Conservation (phyloP, 768 basidiomycete genomes). For the Lentinula lateritia region DNA sequence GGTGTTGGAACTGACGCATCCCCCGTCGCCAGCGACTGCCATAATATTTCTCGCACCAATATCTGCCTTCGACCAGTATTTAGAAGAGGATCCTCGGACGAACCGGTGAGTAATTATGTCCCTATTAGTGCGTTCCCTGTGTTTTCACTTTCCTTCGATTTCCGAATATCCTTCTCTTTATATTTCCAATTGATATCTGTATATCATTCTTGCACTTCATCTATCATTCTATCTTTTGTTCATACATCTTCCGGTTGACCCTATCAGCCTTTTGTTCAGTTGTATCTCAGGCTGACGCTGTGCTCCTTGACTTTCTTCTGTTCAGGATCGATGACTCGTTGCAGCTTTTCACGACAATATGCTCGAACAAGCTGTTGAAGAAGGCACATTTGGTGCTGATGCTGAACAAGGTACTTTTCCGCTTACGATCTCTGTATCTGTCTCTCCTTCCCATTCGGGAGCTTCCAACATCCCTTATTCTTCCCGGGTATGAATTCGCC, state of each 20-base stretch:
- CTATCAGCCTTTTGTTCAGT: too few species aligned
- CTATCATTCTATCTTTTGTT: not conserved
- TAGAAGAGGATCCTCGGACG: slow-evolving; percentile 75
- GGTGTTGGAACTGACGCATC: not conserved
- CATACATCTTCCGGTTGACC: not conserved
- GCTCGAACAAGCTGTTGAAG: slow-evolving; percentile 68
- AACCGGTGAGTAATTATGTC: slow-evolving; percentile 36
- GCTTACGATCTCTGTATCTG: too few species aligned
- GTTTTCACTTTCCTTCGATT: not conserved
- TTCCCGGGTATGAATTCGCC: not conserved
- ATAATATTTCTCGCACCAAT: slow-evolving; percentile 86
- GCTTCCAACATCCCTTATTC: not conserved
- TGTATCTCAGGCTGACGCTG: too few species aligned
- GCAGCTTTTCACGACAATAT: slow-evolving; percentile 70
- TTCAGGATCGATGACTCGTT: slow-evolving; percentile 66
- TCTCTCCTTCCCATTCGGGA: too few species aligned
- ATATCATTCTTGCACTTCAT: too few species aligned
- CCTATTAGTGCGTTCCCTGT: too few species aligned
- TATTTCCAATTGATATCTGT: not conserved
- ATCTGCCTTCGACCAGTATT: slow-evolving; percentile 86
- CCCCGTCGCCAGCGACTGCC: slow-evolving; percentile 52
- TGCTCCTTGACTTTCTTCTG: not conserved
- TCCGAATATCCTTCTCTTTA: not conserved
- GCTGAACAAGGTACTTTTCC: slow-evolving; percentile 64
- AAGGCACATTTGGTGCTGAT: slow-evolving; percentile 70